Conservation (phyloP, 108 stramenopile genomes). For the Nitzschia sp. region DNA sequence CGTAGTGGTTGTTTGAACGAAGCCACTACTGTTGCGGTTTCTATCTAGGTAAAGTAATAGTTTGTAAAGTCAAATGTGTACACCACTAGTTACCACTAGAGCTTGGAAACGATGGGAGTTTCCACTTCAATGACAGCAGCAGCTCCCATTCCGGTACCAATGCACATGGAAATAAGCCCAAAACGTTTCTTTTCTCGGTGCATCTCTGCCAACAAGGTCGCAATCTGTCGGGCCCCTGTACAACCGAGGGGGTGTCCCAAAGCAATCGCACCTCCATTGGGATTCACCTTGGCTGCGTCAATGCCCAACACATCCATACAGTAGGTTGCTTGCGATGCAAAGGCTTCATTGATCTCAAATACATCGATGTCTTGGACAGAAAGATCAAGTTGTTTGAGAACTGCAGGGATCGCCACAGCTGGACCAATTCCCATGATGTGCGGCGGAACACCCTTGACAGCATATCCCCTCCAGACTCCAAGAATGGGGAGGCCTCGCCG, state of each 20-base stretch:
- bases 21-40: too few species aligned
- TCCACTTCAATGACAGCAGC: conserved; percentile 93
- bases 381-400: conserved; percentile 58
- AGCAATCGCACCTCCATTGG: conserved; percentile 96
- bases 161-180: conserved; percentile 94
- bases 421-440: conserved; percentile 93
- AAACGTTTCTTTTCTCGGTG: conserved; percentile 56
- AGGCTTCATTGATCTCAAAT: conserved; percentile 98
- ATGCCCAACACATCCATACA: conserved; percentile 68
- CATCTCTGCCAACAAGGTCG: conserved; percentile 87
- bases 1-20: too few species aligned
- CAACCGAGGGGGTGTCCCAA: conserved; percentile 95
- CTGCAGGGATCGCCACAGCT: conserved; percentile 89
- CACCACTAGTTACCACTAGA: too few species aligned
- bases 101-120: not conserved
- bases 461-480: conserved; percentile 79
- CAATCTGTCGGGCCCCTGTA: conserved; percentile 91
- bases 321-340: conserved; percentile 87
- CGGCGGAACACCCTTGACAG: conserved; percentile 89
- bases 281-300: conserved; percentile 82
- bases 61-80: too few species aligned
- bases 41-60: too few species aligned
- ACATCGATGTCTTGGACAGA: conserved; percentile 80
- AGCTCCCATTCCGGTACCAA: conserved; percentile 97
- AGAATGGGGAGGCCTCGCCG: conserved; percentile 68